A percentile compares a stretch with the other conserved stretches of the same genome.
phyloP scores from a whole-genome alignment of 78 protist genomes.

The Bodo saltans region DNA sequence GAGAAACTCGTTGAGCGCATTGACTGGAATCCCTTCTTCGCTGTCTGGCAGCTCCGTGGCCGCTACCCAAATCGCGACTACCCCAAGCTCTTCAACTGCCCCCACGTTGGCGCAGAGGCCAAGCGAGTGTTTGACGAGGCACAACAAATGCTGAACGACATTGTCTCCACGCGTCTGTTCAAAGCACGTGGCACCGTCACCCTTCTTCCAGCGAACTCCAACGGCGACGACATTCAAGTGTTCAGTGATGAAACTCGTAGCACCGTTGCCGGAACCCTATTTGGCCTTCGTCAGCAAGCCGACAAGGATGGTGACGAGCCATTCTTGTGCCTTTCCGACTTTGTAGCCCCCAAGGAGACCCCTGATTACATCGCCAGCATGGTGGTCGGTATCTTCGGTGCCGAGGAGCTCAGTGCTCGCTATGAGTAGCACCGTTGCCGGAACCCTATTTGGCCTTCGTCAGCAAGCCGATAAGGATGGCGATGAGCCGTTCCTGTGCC shows the following conservation, averaged over 20 bases:
- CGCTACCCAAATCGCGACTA: conserved; percentile 93
- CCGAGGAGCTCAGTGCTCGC: conserved; percentile 64
- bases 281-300: conserved; percentile 89
- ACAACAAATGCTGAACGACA: conserved; percentile 58
- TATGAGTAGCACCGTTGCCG: conserved; percentile 45
- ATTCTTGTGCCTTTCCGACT: conserved; percentile 84
- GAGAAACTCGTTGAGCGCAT: conserved; percentile 69
- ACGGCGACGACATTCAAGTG: conserved; percentile 84
- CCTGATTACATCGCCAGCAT: conserved; percentile 19
- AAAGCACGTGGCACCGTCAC: conserved; percentile 73
- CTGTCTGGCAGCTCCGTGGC: conserved; percentile 89
- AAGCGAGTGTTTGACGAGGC: conserved; percentile 85
- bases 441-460: conserved; percentile 70
- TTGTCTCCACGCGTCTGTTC: conserved; percentile 52
- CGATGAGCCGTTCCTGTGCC: conserved; percentile 68
- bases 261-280: conserved; percentile 37
- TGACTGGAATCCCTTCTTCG: conserved; percentile 95
- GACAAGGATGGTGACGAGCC: conserved; percentile 74
- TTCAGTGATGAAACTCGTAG: conserved; percentile 68
- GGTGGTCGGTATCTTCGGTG: conserved; percentile 73
- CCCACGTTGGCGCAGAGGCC: conserved; percentile 86
- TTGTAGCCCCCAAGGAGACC: conserved; percentile 82
- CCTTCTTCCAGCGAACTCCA: conserved; percentile 84
- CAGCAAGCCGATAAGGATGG: conserved; percentile 91
- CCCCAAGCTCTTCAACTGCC: conserved; percentile 93